A percentile compares a stretch with the other conserved stretches of the same genome.
These are phyloP conservation scores for Sisymbrium irio DNA, from an alignment of 345 rosid genomes.

Conservation along the genomic window DNA sequence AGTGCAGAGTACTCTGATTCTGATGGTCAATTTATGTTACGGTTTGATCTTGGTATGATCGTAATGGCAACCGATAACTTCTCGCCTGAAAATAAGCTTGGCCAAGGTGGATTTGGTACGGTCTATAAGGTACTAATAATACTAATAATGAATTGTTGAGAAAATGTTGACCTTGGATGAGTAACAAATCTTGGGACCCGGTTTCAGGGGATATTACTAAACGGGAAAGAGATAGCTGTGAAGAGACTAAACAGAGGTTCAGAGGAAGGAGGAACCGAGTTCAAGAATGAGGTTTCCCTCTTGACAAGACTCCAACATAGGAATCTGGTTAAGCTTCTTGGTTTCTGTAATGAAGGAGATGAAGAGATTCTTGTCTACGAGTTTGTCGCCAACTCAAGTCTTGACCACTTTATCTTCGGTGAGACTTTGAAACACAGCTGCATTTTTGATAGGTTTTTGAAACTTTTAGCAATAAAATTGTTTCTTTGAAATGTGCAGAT, in stretches of 20 bases:
- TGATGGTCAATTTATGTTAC: slow-evolving; percentile 9
- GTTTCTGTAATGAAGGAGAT: slow-evolving; percentile 43
- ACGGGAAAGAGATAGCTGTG: slow-evolving; percentile 44
- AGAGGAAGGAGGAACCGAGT: slow-evolving; percentile 49
- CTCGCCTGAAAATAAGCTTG: slow-evolving; percentile 32
- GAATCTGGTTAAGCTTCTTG: slow-evolving; percentile 56
- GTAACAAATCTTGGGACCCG: not conserved
- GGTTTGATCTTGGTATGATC: slow-evolving; percentile 21
- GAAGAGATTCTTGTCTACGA: slow-evolving; percentile 56
- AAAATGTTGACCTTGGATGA: not conserved
- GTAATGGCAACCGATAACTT: slow-evolving; percentile 23
- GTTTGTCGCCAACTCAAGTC: slow-evolving; percentile 46
- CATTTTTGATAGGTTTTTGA: not conserved
- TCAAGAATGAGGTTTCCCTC: slow-evolving; percentile 47
- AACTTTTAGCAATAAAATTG: not conserved
- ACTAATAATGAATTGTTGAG: no score
- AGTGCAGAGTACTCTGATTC: slow-evolving; percentile 15
- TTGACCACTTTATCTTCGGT: slow-evolving; percentile 51
- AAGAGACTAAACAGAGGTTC: slow-evolving; percentile 43
- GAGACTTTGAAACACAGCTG: not conserved
- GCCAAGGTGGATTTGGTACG: slow-evolving; percentile 45
- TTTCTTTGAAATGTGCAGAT: slow-evolving; percentile 2
- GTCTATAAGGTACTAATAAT: slow-evolving; percentile 37
- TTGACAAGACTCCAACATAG: slow-evolving; percentile 57
- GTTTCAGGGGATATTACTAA: slow-evolving; percentile 41